Percentiles rank a stretch among this genome's conserved stretches.
phyloP scores from a whole-genome alignment of 257 asterid genomes.

The Marsdenia floribunda region DNA sequence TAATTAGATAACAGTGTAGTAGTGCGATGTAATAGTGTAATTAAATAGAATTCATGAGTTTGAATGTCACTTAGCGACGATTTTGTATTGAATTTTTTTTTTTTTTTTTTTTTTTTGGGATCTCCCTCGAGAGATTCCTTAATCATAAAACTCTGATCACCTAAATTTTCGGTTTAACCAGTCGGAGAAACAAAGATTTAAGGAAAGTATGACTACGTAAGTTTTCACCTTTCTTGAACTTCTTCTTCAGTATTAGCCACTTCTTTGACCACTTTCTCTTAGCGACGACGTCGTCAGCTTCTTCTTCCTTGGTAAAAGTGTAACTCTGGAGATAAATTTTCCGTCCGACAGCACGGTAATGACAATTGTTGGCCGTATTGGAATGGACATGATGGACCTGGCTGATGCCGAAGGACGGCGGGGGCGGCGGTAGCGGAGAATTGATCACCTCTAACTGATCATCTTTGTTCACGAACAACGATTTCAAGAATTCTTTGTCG shows the following conservation, averaged over 20 bases:
- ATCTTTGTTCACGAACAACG: neutral
- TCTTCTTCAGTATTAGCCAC: neutral
- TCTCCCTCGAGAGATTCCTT: no score
- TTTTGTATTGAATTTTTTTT: no score
- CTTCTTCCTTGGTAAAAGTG: constrained; percentile 5
- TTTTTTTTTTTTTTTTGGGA: no score
- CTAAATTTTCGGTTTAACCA: neutral
- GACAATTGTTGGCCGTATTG: neutral
- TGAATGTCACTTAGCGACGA: no score
- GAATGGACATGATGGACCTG: no score
- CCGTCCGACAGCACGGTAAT: neutral
- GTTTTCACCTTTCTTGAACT: neutral
- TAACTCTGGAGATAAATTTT: constrained; percentile 12
- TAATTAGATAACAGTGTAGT: no score
- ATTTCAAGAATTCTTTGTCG: constrained; percentile 12
- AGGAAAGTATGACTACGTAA: neutral
- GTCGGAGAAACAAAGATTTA: neutral
- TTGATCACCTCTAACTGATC: neutral
- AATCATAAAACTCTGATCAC: no score
- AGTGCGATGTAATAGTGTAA: no score
- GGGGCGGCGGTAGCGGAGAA: no score
- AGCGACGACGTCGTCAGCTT: neutral
- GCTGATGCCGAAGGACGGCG: neutral
- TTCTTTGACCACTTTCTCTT: neutral
- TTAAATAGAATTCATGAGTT: no score